Conservation (phyloP, 192 early-diverging fungal genomes). For the Nowakowskiella sp. region DNA sequence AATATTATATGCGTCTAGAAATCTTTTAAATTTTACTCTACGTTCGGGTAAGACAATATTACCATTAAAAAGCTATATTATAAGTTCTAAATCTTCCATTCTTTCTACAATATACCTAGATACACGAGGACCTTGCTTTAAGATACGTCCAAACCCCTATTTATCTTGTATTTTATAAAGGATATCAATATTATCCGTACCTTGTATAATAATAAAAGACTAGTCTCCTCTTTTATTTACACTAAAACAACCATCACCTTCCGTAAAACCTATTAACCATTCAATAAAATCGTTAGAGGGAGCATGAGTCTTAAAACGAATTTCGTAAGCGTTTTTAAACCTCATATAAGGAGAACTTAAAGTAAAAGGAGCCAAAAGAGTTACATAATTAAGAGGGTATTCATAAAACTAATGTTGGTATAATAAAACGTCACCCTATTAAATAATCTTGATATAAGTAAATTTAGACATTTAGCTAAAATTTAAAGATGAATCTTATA, state of each 20-base stretch:
- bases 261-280: slow-evolving; percentile 21
- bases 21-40: slow-evolving; percentile 8
- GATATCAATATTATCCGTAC: slow-evolving; percentile 10
- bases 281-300: slow-evolving; percentile 12
- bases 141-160: slow-evolving; percentile 12
- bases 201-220: slow-evolving; percentile 12
- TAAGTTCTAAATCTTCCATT: slow-evolving; percentile 11
- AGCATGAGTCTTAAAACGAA: too few relatives aligned
- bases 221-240: slow-evolving; percentile 10
- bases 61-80: slow-evolving; percentile 15
- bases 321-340: too few relatives aligned
- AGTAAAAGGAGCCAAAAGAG: too few relatives aligned
- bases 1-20: neutral
- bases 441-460: too few relatives aligned
- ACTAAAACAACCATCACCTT: slow-evolving; percentile 17
- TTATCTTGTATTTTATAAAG: slow-evolving; percentile 11
- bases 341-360: too few relatives aligned
- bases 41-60: slow-evolving; percentile 14
- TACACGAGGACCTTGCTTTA: slow-evolving; percentile 20
- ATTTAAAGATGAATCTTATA: too few relatives aligned
- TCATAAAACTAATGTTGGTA: slow-evolving; percentile 19
- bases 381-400: too few relatives aligned
- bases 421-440: slow-evolving; percentile 29
- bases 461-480: too few relatives aligned
- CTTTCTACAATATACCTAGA: slow-evolving; percentile 11